Percentiles rank a stretch among this genome's conserved stretches.
Conservation (phyloP, 2,329 filamentous ascomycete genomes). For the Ophiostoma sp. region DNA sequence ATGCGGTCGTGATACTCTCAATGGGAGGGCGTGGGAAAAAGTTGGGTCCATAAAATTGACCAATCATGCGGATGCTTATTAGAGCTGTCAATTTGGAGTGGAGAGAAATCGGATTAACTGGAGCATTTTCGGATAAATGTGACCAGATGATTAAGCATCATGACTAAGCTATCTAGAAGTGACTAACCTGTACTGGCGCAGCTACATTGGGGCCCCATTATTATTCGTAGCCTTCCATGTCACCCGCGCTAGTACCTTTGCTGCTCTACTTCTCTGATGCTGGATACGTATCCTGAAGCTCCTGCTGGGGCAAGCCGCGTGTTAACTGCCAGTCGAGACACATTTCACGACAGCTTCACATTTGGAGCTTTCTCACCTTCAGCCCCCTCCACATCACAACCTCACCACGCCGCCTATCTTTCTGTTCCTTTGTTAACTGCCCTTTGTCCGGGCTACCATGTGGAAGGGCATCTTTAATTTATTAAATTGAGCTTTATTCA, state of each 20-base stretch:
- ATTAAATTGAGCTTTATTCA: neutral
- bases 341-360: constrained; percentile 25
- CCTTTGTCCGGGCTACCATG: constrained; percentile 12
- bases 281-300: constrained; percentile 27
- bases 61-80: constrained; percentile 22
- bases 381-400: neutral
- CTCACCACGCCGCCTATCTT: neutral
- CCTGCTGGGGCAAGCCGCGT: constrained; percentile 19
- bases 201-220: neutral
- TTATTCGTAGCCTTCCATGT: constrained; percentile 9
- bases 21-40: constrained; percentile 12
- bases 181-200: constrained; percentile 7
- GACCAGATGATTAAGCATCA: neutral
- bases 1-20: constrained; percentile 13
- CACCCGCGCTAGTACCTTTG: constrained; percentile 14
- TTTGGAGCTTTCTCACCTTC: constrained; percentile 8
- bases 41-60: constrained; percentile 5
- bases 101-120: constrained; percentile 17
- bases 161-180: neutral
- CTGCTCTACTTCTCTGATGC: constrained; percentile 12
- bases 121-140: neutral
- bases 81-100: constrained; percentile 6
- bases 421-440: neutral
- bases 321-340: constrained; percentile 21
- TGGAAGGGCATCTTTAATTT: neutral